Conservation (phyloP, 2,329 filamentous ascomycete genomes). For the Boeremia exigua region DNA sequence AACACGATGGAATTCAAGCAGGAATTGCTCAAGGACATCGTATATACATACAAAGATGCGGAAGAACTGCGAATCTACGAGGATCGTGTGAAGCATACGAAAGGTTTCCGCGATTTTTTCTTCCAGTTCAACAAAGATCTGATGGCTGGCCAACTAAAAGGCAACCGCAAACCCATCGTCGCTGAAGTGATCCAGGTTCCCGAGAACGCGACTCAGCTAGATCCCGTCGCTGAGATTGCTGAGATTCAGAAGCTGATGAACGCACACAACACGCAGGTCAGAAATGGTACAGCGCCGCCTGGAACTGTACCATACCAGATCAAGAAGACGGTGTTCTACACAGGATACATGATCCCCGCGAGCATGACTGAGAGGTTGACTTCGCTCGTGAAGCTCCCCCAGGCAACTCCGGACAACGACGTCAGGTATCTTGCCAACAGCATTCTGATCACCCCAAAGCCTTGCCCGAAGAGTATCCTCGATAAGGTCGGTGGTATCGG, state of each 20-base stretch:
- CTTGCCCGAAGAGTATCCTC: conserved; percentile 73
- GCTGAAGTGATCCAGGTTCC: conserved; percentile 87
- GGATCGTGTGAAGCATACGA: conserved; percentile 70
- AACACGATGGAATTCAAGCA: conserved; percentile 95
- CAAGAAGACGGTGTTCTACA: conserved; percentile 88
- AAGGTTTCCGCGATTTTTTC: conserved; percentile 86
- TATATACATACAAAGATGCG: conserved; percentile 84
- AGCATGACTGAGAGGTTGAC: conserved; percentile 75
- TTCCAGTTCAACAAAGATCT: conserved; percentile 73
- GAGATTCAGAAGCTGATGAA: conserved; percentile 91
- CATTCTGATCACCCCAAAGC: conserved; percentile 85
- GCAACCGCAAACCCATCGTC: conserved; percentile 68
- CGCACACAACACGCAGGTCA: conserved; percentile 73
- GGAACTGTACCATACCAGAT: conserved; percentile 67
- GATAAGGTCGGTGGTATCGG: conserved; percentile 88
- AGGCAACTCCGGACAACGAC: conserved; percentile 69
- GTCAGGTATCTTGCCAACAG: conserved; percentile 85
- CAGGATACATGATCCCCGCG: conserved; percentile 82
- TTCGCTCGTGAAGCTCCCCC: conserved; percentile 69
- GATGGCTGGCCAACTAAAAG: conserved; percentile 50
- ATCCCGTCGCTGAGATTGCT: conserved; percentile 79
- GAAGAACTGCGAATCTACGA: conserved; percentile 78
- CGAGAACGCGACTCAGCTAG: conserved; percentile 74
- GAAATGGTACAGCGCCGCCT: conserved; percentile 52
- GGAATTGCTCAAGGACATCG: conserved; percentile 75